Conservation (phyloP, 73 alveolate genomes). For the Effrenium voratum region DNA sequence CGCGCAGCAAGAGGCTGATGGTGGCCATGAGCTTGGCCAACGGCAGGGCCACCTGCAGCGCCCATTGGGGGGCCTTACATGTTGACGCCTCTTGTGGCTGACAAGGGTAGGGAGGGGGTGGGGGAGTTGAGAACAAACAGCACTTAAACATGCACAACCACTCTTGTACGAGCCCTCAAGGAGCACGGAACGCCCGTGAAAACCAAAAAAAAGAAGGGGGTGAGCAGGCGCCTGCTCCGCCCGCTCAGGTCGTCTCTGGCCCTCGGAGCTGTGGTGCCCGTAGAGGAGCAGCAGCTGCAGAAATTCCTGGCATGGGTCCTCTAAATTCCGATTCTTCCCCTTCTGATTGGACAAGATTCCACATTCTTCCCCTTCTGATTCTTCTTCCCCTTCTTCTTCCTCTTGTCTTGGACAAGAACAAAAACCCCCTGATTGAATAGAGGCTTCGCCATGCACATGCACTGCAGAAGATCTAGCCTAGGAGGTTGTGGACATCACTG, state of each 20-base stretch:
- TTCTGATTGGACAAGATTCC: too few relatives aligned
- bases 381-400: too few relatives aligned
- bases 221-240: background rate
- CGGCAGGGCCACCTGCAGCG: conserved; percentile 26
- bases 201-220: background rate
- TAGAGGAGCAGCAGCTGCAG: background rate
- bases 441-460: too few relatives aligned
- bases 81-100: background rate
- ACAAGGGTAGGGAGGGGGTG: background rate
- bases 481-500: too few relatives aligned
- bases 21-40: conserved; percentile 13
- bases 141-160: too few relatives aligned
- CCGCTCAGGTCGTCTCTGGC: background rate
- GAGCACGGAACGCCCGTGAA: background rate
- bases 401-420: too few relatives aligned
- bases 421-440: too few relatives aligned
- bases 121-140: background rate
- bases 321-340: too few relatives aligned
- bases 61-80: background rate
- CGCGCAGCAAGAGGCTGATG: conserved; percentile 29
- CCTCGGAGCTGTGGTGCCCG: conserved; percentile 10
- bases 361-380: too few relatives aligned
- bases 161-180: background rate
- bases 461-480: too few relatives aligned
- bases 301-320: too few relatives aligned